Percentiles rank a stretch among this genome's conserved stretches.
Conservation (phyloP, 176 grass and related monocot genomes). For the Carex pumila region DNA sequence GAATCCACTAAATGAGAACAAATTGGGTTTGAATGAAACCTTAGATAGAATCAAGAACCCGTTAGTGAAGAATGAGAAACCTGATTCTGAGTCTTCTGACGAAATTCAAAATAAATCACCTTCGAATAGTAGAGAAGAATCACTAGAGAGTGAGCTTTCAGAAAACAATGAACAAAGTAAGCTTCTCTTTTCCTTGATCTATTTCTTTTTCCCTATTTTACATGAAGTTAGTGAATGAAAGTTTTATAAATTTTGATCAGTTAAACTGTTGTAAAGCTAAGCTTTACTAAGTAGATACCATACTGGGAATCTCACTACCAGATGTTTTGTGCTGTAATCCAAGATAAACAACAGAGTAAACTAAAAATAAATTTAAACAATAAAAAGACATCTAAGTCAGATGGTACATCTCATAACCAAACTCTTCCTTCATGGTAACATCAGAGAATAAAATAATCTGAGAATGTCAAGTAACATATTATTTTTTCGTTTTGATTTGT, state of each 20-base stretch:
- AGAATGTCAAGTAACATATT: not conserved
- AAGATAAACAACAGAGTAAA: slow-evolving; percentile 3
- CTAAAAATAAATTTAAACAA: not conserved
- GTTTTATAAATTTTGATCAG: not conserved
- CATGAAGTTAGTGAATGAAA: not conserved
- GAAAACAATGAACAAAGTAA: not conserved
- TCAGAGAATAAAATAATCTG: not conserved
- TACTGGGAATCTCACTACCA: not conserved
- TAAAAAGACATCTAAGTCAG: not conserved
- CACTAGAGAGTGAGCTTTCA: not conserved
- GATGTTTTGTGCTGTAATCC: not conserved
- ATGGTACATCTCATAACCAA: not conserved
- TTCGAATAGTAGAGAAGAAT: not conserved
- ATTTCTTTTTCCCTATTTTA: not conserved
- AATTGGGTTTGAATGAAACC: slow-evolving; percentile 11
- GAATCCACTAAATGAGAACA: not conserved
- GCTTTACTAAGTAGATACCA: not conserved
- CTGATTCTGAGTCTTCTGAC: not conserved
- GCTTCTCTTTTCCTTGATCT: not conserved
- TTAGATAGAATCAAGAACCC: slow-evolving; percentile 13
- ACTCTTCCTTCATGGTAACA: not conserved
- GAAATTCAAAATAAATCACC: not conserved
- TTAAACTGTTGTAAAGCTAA: not conserved
- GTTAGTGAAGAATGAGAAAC: not conserved
- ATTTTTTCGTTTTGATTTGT: not conserved